Evolutionary conservation across 768 basidiomycete genomes (phyloP), one percentile per base, ranked within the genome.

Genomic region (Phaeotremella skinneri): DNA sequence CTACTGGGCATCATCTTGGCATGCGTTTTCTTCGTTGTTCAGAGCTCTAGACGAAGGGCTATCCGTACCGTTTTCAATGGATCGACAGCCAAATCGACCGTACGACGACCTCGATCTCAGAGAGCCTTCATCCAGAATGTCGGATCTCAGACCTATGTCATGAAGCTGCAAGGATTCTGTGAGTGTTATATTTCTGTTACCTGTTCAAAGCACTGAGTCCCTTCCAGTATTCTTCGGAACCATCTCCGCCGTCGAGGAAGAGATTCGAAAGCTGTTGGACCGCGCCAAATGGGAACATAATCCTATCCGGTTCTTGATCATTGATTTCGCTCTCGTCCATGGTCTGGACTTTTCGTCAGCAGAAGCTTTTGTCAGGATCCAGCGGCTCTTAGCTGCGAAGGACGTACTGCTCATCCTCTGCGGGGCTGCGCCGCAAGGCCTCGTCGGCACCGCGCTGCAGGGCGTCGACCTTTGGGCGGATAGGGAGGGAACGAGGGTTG

Each of bases 21-120:
- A 68, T 96, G 91, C 87, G 76, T 97, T 77, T 96, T 94, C 80
- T 99, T 99, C 70, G 94, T 99, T n/a, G 82, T 98, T 1, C 90
- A 94, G 69, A 94, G 89, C 59, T 96, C 92, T 0, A 88, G 87
- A 67, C 78, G 90, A 16, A 79, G 84, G 45, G 90, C 91, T 63
- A 91, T 99, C 60, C 85, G 94, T 7, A 83, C 86, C 0, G 81
- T 91, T 34, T 86, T 89, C 73, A 87, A 86, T 2, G 93, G 93
- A 0, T 85, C 89, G 51, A 83, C 86, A 0, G 87, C 88, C 0
- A 85, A 91, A 75, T 96, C 92, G 1, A 90, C 92, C 0, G 94
- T 98, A 2, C 85, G 94, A 9, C 81, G 94, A 21, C 94, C 93
- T 0, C 86, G 85, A 56, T 82, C 86, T 3, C 94, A 98, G 72